A percentile compares a stretch with the other conserved stretches of the same genome.
These are phyloP conservation scores for Trichoderma sp. DNA, from an alignment of 2,329 filamentous ascomycete species.

Conservation along the genomic window DNA sequence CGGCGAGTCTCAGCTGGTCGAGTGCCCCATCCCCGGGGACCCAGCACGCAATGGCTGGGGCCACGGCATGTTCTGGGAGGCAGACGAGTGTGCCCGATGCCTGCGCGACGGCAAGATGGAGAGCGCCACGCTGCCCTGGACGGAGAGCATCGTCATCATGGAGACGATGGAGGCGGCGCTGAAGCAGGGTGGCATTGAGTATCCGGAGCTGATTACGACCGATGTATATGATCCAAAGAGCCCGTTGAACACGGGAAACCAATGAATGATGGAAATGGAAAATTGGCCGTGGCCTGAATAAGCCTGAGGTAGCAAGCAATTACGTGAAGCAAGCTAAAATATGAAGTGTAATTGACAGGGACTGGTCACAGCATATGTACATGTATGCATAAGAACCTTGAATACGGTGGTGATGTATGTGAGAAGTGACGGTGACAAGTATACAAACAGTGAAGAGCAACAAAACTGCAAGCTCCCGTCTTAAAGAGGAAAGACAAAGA, in stretches of 20 bases:
- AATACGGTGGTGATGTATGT: background rate
- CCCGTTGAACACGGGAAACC: conserved; percentile 60
- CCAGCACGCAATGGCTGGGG: conserved; percentile 54
- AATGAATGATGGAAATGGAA: conserved; percentile 25
- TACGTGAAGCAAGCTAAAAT: background rate
- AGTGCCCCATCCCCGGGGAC: conserved; percentile 57
- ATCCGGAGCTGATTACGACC: conserved; percentile 58
- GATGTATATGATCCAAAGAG: conserved; percentile 61
- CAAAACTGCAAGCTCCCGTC: background rate
- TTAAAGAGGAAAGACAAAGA: background rate
- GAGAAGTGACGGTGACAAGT: background rate
- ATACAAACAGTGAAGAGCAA: background rate
- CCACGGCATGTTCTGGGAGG: conserved; percentile 88
- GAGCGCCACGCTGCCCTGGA: conserved; percentile 68
- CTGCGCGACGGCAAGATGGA: conserved; percentile 76
- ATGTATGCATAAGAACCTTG: background rate
- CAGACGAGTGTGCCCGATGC: conserved; percentile 75
- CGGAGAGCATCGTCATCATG: conserved; percentile 85
- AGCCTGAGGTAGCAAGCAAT: background rate
- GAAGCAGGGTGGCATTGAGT: conserved; percentile 54
- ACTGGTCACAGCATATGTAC: background rate
- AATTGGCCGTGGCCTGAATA: background rate
- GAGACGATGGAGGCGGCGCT: conserved; percentile 63
- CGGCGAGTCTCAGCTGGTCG: conserved; percentile 52
- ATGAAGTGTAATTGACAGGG: background rate